Evolutionary conservation across 768 basidiomycete species (phyloP).

Genomic region (Rubroboletus satanas): DNA sequence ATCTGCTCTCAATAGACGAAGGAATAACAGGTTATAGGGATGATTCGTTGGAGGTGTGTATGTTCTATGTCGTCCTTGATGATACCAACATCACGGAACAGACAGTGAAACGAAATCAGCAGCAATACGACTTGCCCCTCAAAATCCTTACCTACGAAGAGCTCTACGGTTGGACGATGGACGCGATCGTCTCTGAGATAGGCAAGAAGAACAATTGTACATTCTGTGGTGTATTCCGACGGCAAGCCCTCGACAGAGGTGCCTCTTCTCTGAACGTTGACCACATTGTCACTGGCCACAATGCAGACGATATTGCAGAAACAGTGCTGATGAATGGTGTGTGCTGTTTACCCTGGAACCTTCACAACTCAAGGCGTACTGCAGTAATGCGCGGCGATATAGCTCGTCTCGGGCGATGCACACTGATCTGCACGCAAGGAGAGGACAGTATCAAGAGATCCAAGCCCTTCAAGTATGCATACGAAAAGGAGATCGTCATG

Average conservation of each 20-base stretch:
- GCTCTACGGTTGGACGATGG: constrained; percentile 99
- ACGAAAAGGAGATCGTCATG: constrained; percentile 99
- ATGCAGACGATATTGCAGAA: constrained; percentile 98
- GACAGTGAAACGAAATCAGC: constrained; percentile 97
- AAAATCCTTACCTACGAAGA: constrained; percentile 96
- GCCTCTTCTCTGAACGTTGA: constrained; percentile 86
- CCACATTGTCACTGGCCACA: constrained; percentile 98
- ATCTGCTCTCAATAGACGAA: constrained; percentile 95
- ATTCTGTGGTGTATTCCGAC: constrained; percentile 95
- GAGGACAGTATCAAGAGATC: constrained; percentile 95
- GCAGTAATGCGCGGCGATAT: constrained; percentile 98
- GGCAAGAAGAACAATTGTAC: constrained; percentile 99
- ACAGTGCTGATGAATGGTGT: constrained; percentile 98
- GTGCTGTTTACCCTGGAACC: constrained; percentile 27
- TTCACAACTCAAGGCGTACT: neutral
- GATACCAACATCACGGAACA: constrained; percentile 30
- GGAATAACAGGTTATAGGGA: constrained; percentile 98
- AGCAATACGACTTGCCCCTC: constrained; percentile 91
- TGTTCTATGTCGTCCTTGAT: constrained; percentile 3
- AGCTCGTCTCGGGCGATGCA: constrained; percentile 89
- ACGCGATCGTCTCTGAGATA: constrained; percentile 88
- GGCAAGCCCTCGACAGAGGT: constrained; percentile 94
- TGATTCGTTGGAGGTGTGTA: constrained; percentile 84
- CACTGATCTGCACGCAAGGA: constrained; percentile 90
- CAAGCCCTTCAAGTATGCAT: constrained; percentile 99